Conservation (phyloP, 306 rosid genomes). For the Pterocarpus macrocarpus region DNA sequence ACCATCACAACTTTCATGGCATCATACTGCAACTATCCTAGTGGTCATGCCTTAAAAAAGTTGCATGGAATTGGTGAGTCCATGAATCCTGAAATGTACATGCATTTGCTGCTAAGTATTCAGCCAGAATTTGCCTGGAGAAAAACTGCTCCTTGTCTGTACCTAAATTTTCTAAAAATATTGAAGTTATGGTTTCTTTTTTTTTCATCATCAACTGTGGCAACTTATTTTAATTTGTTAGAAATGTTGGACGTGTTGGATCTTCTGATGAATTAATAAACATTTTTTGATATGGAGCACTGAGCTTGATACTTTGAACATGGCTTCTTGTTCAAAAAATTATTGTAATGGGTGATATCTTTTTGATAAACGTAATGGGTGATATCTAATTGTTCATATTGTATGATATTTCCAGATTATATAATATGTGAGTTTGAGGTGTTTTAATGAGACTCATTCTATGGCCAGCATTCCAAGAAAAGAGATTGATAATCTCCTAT, state of each 20-base stretch:
- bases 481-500: too few relatives aligned
- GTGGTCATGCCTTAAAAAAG: slow-evolving; percentile 84
- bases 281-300: not conserved
- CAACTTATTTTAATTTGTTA: slow-evolving; percentile 17
- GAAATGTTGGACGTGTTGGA: slow-evolving; percentile 11
- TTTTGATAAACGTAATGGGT: too few relatives aligned
- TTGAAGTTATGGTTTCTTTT: not conserved
- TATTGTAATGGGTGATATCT: not conserved
- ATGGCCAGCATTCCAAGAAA: too few relatives aligned
- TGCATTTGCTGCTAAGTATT: slow-evolving; percentile 24
- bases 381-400: not conserved
- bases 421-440: too few relatives aligned
- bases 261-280: slow-evolving; percentile 7
- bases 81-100: slow-evolving; percentile 12
- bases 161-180: slow-evolving; percentile 21
- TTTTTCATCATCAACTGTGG: slow-evolving; percentile 8
- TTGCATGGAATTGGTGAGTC: slow-evolving; percentile 75
- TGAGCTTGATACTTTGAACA: slow-evolving; percentile 8
- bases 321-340: not conserved
- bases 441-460: too few relatives aligned
- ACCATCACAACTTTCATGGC: slow-evolving; percentile 81
- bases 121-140: not conserved
- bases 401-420: too few relatives aligned
- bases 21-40: slow-evolving; percentile 88
- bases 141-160: slow-evolving; percentile 27